These are phyloP conservation scores for Colletotrichum sp. DNA, from an alignment of 2,329 filamentous ascomycete species.

Conservation along the genomic window DNA sequence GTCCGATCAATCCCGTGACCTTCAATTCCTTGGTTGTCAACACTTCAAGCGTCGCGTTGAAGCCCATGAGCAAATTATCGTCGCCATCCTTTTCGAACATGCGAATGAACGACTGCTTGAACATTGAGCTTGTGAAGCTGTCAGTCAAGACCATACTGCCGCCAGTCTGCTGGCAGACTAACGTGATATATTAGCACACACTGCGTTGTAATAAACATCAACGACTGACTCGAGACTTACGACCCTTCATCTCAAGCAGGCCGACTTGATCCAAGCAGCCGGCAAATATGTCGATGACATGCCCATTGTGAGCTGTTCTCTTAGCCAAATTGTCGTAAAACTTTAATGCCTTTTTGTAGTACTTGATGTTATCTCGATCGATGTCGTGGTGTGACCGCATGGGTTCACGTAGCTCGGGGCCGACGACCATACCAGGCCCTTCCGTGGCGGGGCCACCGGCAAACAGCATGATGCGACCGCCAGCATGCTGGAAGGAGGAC, in stretches of 20 bases:
- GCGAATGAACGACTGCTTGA: slow-evolving; percentile 97
- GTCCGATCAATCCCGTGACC: slow-evolving; percentile 95
- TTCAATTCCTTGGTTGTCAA: slow-evolving; percentile 98
- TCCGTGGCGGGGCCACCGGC: slow-evolving; percentile 94
- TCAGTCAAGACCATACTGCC: slow-evolving; percentile 98
- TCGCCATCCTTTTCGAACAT: slow-evolving; percentile 97
- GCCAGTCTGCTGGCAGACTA: slow-evolving; percentile 87
- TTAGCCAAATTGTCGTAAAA: slow-evolving; percentile 97
- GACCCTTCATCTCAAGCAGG: slow-evolving; percentile 95
- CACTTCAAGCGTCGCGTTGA: slow-evolving; percentile 95
- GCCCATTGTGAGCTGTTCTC: slow-evolving; percentile 92
- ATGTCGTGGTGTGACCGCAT: slow-evolving; percentile 99
- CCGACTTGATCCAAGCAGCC: slow-evolving; percentile 98
- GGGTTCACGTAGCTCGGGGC: slow-evolving; percentile 91
- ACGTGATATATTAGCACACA: not conserved
- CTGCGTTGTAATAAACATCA: not conserved
- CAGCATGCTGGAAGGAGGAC: slow-evolving; percentile 93
- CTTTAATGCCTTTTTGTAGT: slow-evolving; percentile 97
- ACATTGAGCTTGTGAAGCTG: slow-evolving; percentile 98
- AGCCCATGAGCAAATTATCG: slow-evolving; percentile 96
- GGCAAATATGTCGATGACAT: slow-evolving; percentile 97
- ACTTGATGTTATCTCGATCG: slow-evolving; percentile 98
- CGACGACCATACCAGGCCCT: slow-evolving; percentile 95
- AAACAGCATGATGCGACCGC: slow-evolving; percentile 96
- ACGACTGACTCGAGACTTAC: not conserved